Evolutionary conservation across 2,329 filamentous ascomycete species (phyloP), one percentile per base, ranked within the genome.

Genomic region (Botrytis hyacinthi): DNA sequence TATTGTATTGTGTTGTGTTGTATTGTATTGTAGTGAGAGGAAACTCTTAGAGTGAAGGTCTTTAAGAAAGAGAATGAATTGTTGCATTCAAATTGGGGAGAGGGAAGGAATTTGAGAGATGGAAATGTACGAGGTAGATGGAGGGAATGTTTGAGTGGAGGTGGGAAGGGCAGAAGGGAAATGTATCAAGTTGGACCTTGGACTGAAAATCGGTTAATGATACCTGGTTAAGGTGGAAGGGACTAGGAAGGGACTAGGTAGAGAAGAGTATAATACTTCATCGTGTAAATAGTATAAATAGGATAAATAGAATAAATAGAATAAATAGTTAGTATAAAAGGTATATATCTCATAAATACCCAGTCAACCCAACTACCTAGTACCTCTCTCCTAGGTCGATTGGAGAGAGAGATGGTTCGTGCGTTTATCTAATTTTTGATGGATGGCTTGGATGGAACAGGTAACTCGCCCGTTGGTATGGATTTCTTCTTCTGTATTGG

Each of bases 111-210:
- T 35, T 32, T 22, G 35, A 40, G 35, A 26, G 59, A 40, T 54
- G 51, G 14, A 51, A 22, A 60, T 60, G 59, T 60, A 22, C 4
- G 32, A 37, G 59, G 59, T 29, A 18, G 48, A 54, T 12, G 48
- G 5, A 42, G 42, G 42, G 18, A n/a, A 60, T 61, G 14, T 35
- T n/a, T 40, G 57, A 70, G 71, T 70, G 66, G 75, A 76, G 79
- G 79, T 78, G 78, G 60, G 37, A 29, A 63, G 26, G 37, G 22
- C 29, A 40, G 37, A 62, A 42, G 60, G 37, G 37, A 42, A 62
- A 62, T 62, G 60, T 44, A 63, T 63, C 60, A 63, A n/a, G 22
- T 42, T 42, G 48, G 48, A 51, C 48, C 48, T 62, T 40, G 59
- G 35, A 46, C 44, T n/a, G 48, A 26, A 51, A 51, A n/a, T 51